These are phyloP conservation scores for Calonectria ilicicola DNA, from an alignment of 2,329 filamentous ascomycete species.

Conservation along the genomic window DNA sequence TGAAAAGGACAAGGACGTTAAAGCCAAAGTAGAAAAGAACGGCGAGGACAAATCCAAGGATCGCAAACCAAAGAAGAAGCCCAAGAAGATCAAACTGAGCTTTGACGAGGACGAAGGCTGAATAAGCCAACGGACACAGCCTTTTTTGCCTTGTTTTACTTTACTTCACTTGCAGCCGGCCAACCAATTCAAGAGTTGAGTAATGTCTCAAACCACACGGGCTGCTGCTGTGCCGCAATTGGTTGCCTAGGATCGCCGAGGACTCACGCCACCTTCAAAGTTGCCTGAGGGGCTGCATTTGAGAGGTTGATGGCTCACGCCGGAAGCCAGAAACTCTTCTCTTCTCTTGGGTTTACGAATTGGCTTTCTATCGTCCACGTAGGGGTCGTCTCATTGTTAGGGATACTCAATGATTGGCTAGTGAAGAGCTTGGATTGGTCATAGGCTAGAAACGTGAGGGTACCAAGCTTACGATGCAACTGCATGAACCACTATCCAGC, in stretches of 20 bases:
- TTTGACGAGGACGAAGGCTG: constrained; percentile 71
- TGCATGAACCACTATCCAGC: background rate
- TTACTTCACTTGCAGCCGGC: background rate
- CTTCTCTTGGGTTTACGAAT: background rate
- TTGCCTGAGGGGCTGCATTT: background rate
- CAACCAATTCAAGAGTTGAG: background rate
- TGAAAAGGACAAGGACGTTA: constrained; percentile 28
- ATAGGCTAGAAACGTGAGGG: background rate
- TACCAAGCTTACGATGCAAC: background rate
- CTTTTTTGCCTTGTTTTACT: background rate
- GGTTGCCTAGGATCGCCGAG: background rate
- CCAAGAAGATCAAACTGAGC: constrained; percentile 76
- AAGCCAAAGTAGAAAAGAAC: constrained; percentile 25
- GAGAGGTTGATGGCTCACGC: background rate
- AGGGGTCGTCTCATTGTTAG: background rate
- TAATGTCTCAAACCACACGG: constrained; percentile 6
- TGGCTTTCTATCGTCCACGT: background rate
- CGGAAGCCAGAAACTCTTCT: background rate
- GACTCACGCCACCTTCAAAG: constrained; percentile 15
- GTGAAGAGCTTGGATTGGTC: background rate
- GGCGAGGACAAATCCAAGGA: constrained; percentile 44
- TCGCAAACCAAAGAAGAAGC: constrained; percentile 62
- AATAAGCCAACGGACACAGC: constrained; percentile 22
- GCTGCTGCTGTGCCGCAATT: constrained; percentile 7
- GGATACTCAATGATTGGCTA: background rate